A percentile compares a stretch with the other conserved stretches of the same genome.
Evolutionary conservation across 2,329 filamentous ascomycete genomes (phyloP).

Genomic region (Phialocephala sp.): DNA sequence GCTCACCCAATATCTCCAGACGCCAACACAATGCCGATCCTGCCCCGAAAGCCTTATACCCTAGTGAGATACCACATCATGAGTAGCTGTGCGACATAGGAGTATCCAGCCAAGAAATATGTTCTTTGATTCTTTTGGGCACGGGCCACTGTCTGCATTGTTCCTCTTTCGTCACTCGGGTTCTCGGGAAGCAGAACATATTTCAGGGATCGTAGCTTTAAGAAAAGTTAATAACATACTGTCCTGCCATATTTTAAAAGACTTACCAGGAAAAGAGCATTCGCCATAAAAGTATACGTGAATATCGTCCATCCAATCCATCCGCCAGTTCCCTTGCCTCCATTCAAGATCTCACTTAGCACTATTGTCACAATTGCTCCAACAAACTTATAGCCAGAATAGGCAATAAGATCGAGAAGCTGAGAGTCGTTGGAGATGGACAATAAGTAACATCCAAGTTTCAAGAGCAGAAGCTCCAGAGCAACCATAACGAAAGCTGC

Average conservation of each 20-base stretch:
- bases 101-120: conserved; percentile 92
- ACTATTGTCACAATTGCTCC: conserved; percentile 91
- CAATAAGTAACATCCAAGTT: conserved; percentile 90
- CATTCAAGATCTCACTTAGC: conserved; percentile 77
- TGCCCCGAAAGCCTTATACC: conserved; percentile 26
- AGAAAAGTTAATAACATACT: conserved; percentile 26
- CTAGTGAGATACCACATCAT: conserved; percentile 85
- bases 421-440: conserved; percentile 95
- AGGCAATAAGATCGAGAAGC: conserved; percentile 90
- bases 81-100: conserved; percentile 89
- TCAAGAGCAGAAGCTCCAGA: conserved; percentile 87
- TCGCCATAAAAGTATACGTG: conserved; percentile 88
- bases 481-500: conserved; percentile 80
- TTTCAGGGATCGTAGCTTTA: conserved; percentile 87
- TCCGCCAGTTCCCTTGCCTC: conserved; percentile 80
- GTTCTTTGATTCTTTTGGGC: conserved; percentile 87
- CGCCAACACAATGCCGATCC: conserved; percentile 34
- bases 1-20: conserved; percentile 19
- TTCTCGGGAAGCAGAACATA: conserved; percentile 94
- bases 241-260: conserved; percentile 25
- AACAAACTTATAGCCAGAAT: conserved; percentile 98
- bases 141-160: conserved; percentile 75
- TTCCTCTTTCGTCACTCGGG: conserved; percentile 63
- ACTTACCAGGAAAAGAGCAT: conserved; percentile 90
- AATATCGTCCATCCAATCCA: conserved; percentile 92